Evolutionary conservation across 305 asterid genomes (phyloP), one percentile per base, ranked within the genome.

Genomic region (Fraxinus greggii): DNA sequence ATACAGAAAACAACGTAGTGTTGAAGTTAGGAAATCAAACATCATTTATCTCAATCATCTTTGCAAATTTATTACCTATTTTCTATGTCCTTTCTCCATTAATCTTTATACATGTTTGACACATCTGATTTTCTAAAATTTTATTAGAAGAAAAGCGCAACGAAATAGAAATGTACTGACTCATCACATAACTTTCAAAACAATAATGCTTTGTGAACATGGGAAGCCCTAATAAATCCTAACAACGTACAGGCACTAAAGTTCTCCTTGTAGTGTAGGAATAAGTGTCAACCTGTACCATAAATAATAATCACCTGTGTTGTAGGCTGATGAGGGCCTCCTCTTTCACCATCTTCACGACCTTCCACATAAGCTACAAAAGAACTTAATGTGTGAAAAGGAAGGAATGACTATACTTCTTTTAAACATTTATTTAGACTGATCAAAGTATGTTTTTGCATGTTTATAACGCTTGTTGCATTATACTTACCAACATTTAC

Each of bases 281-380:
- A 31, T 38, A 42, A 75, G 51, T 2, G 61, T 63, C 67, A 78
- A 86, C 67, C 61, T 67, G 81, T 83, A 70, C 35, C 36, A 83
- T 51, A 77, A 69, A 40, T 23, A 70, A 82, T 70, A 79, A 74
- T 88, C 85, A 95, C 99, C 97, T 95, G 99, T 42, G 98, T 95
- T 85, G 88, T 63, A 76, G 93, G 94, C 83, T 91, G 99, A 81
- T 85, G 90, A 83, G 92, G 86, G 7, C 89, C 92, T 84, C 92
- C 93, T 81, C 92, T 88, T 32, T 92, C 98, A 79, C 90, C 86
- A 79, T 95, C 98, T 84, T 95, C 97, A 78, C 97, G 94, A 45
- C 97, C 93, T 90, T 95, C 98, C 83, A 84, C 93, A 84, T 92
- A 94, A 83, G 99, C 97, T 95, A 86, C 89, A 90, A 78, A 56